These are phyloP conservation scores for Mortierella sp. DNA, from an alignment of 371 early-diverging fungal genomes.

Conservation along the genomic window DNA sequence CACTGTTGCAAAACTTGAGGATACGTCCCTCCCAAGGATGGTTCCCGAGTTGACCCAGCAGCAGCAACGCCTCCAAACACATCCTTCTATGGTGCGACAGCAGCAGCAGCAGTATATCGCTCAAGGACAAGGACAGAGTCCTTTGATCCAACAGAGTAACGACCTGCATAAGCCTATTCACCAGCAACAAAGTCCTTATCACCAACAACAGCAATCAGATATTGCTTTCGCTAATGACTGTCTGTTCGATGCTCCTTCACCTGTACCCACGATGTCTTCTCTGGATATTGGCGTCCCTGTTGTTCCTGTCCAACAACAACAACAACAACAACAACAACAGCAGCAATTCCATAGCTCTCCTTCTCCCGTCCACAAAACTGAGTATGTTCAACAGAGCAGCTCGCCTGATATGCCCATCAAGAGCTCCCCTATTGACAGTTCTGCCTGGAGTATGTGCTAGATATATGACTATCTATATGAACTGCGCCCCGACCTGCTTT, in stretches of 20 bases:
- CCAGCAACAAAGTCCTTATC: not conserved
- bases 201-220: conserved; percentile 27
- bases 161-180: conserved; percentile 17
- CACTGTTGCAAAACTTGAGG: conserved; percentile 6
- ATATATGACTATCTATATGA: conserved; percentile 1
- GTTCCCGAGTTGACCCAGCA: conserved; percentile 14
- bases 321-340: conserved; percentile 17
- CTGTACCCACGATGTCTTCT: conserved; percentile 48
- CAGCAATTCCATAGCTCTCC: conserved; percentile 20
- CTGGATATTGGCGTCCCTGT: conserved; percentile 28
- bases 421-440: conserved; percentile 42
- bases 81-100: conserved; percentile 20
- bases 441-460: conserved; percentile 47
- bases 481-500: conserved; percentile 4
- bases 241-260: conserved; percentile 53
- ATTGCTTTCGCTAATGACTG: conserved; percentile 29
- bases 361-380: conserved; percentile 30
- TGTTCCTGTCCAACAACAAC: conserved; percentile 25
- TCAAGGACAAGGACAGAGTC: conserved; percentile 10
- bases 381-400: conserved; percentile 40
- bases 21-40: conserved; percentile 22
- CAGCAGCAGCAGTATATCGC: conserved; percentile 15
- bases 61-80: conserved; percentile 18
- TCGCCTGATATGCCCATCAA: conserved; percentile 53
- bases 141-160: conserved; percentile 11